phyloP scores from a whole-genome alignment of 2,329 filamentous ascomycete species.

The Colletotrichum agaves region DNA sequence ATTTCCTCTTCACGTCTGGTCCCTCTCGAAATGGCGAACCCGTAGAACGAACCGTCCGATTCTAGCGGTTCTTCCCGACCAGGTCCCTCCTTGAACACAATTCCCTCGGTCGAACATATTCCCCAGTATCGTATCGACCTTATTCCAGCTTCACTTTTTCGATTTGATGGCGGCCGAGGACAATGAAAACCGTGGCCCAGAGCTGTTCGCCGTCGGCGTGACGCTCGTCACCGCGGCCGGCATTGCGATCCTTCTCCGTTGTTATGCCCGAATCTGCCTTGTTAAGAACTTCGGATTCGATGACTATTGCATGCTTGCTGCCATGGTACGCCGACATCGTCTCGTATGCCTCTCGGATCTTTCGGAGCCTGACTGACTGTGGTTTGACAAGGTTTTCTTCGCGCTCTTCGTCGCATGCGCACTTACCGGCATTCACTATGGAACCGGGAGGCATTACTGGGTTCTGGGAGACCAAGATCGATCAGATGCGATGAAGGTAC shows the following conservation, averaged over 20 bases:
- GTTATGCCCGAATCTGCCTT: conserved; percentile 48
- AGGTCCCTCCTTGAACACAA: conserved; percentile 10
- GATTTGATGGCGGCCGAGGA: conserved; percentile 18
- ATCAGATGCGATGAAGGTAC: conserved; percentile 50
- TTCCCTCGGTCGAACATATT: conserved; percentile 3
- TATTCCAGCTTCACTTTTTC: neutral
- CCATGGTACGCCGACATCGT: conserved; percentile 43
- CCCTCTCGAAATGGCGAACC: conserved; percentile 18
- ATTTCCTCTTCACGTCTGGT: conserved; percentile 8
- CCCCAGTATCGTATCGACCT: neutral
- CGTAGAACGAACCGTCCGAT: conserved; percentile 21
- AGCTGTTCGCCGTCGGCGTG: conserved; percentile 47
- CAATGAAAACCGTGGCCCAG: conserved; percentile 47
- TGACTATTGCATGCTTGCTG: conserved; percentile 52
- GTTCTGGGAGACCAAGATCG: conserved; percentile 45
- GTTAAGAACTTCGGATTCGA: conserved; percentile 53
- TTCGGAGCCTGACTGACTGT: conserved; percentile 16
- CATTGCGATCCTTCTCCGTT: conserved; percentile 45
- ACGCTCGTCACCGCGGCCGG: conserved; percentile 44
- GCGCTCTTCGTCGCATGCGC: conserved; percentile 48
- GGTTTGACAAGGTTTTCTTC: conserved; percentile 46
- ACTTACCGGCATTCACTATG: conserved; percentile 51
- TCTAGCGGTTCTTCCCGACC: conserved; percentile 24
- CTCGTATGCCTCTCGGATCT: neutral
- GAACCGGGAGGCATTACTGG: conserved; percentile 52